Percentiles rank a stretch among this genome's conserved stretches.
Evolutionary conservation across 2,329 filamentous ascomycete genomes (phyloP).

Genomic region (Helicocarpus griseus): DNA sequence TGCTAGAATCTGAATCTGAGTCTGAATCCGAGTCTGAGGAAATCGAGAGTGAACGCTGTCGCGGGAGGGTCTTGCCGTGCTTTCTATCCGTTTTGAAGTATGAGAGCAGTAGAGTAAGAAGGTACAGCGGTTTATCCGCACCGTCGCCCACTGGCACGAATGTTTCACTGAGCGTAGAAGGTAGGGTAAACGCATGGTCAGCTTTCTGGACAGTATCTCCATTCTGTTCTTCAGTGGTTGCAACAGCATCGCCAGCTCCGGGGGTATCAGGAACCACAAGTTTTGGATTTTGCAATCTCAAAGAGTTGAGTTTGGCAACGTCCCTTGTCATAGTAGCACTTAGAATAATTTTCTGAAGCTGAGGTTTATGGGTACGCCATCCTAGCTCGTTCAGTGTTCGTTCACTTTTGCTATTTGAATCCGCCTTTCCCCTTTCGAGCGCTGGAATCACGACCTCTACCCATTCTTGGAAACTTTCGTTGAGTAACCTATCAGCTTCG

Average conservation of each 20-base stretch:
- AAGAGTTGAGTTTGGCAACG: slow-evolving; percentile 63
- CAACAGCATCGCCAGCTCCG: slow-evolving; percentile 14
- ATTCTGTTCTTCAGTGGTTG: not conserved
- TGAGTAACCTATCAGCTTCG: slow-evolving; percentile 83
- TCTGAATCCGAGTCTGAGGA: slow-evolving; percentile 4
- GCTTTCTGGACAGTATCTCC: slow-evolving; percentile 36
- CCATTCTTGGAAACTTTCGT: slow-evolving; percentile 92
- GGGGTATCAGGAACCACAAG: slow-evolving; percentile 63
- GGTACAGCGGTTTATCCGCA: slow-evolving; percentile 68
- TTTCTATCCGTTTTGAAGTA: slow-evolving; percentile 19
- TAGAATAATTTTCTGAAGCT: slow-evolving; percentile 69
- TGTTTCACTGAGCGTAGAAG: slow-evolving; percentile 52
- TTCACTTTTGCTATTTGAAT: slow-evolving; percentile 35
- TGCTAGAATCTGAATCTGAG: slow-evolving; percentile 11
- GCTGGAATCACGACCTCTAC: slow-evolving; percentile 57
- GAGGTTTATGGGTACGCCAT: slow-evolving; percentile 29
- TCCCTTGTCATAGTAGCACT: slow-evolving; percentile 90
- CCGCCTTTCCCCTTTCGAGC: slow-evolving; percentile 38
- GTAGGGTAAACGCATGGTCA: slow-evolving; percentile 48
- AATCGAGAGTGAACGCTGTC: not conserved
- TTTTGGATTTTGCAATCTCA: slow-evolving; percentile 64
- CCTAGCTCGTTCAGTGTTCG: slow-evolving; percentile 25
- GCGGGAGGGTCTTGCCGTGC: slow-evolving; percentile 6
- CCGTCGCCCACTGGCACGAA: slow-evolving; percentile 60
- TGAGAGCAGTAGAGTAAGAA: slow-evolving; percentile 62